Evolutionary conservation across 2,329 filamentous ascomycete species (phyloP).

Genomic region (Ophiognomonia clavigignenti-juglandacearum): DNA sequence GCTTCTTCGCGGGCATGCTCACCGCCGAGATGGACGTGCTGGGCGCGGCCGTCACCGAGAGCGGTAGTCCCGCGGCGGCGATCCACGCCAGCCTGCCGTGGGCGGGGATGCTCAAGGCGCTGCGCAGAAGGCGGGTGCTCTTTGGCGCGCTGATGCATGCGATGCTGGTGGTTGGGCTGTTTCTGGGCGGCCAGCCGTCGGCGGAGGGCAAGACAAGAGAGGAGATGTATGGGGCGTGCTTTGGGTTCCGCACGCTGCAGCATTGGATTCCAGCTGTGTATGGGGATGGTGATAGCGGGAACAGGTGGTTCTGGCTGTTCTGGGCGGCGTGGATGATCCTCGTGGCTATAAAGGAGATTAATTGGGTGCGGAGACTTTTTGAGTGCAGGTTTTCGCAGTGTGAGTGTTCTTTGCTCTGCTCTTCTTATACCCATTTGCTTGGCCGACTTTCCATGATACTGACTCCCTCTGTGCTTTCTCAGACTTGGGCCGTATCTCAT

Average conservation of each 20-base stretch:
- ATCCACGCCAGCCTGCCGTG: conserved; percentile 13
- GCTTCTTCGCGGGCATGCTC: conserved; percentile 13
- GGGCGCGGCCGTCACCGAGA: not conserved
- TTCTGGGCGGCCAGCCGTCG: conserved; percentile 11
- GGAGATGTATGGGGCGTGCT: conserved; percentile 4
- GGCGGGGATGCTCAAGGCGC: not conserved
- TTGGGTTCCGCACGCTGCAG: conserved; percentile 10
- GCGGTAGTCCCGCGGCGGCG: not conserved
- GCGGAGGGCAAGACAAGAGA: not conserved
- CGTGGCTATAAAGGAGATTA: conserved; percentile 5
- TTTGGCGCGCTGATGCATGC: not conserved
- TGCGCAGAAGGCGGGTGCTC: not conserved
- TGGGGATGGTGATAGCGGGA: not conserved
- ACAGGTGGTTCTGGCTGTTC: conserved; percentile 15
- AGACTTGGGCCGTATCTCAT: conserved; percentile 8
- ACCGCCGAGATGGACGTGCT: conserved; percentile 7
- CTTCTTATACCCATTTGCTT: not conserved
- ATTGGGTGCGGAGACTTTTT: conserved; percentile 5
- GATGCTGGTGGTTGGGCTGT: conserved; percentile 4
- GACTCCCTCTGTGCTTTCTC: not conserved
- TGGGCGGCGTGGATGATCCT: conserved; percentile 15
- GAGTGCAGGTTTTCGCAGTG: conserved; percentile 13
- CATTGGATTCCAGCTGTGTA: conserved; percentile 7
- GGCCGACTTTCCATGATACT: not conserved
- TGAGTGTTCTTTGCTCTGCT: not conserved